Evolutionary conservation across 2,329 filamentous ascomycete genomes (phyloP), one percentile per base, ranked within the genome.

Genomic region (Aspergillus sp.): DNA sequence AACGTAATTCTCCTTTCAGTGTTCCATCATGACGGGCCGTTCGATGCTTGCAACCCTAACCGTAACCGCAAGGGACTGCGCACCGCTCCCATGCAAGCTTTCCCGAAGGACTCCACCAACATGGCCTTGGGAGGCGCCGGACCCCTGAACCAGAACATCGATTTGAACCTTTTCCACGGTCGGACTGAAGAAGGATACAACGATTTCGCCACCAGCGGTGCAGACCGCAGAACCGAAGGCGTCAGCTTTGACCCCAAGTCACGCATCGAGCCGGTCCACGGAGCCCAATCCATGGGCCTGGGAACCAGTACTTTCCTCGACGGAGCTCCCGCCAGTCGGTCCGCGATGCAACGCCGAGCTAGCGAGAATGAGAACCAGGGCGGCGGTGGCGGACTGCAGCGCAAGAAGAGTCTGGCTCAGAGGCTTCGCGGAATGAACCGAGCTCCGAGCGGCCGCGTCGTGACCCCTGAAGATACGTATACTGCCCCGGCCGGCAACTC

Each of bases 11-110:
- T 5, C 14, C 7, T 20, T 32, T 12, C 69, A 96, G 92, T 96
- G 67, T 96, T 98, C 78, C 95, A 99, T 71, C 95, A 99, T 72
- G 95, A 98, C 71, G 95, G 95, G 0, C 95, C 95, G 4, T 99
- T 97, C 70, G 95, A 99, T 76, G 95, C 95, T 20, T 91, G 95
- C 74, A 96, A 96, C 75, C 92, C 95, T 4, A 90, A 96, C 74
- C 91, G 95, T 65, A 99, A 98, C 76, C 88, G 91, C 59, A 90
- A 90, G 71, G 91, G 88, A 68, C 88, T 89, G 70, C 87, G 88
- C 61, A 87, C 90, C 56, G 92, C 95, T 6, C 95, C 95, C 0
- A 97, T 99, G 92, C 89, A 96, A 74, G 95, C 95, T 2, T 99
- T 98, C 77, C 92, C 95, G 22, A 91, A 91, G 70, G 92, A 90